Evolutionary conservation across 2,329 filamentous ascomycete species (phyloP), one percentile per base, ranked within the genome.

Genomic region (Fusarium tanahbumbuense): DNA sequence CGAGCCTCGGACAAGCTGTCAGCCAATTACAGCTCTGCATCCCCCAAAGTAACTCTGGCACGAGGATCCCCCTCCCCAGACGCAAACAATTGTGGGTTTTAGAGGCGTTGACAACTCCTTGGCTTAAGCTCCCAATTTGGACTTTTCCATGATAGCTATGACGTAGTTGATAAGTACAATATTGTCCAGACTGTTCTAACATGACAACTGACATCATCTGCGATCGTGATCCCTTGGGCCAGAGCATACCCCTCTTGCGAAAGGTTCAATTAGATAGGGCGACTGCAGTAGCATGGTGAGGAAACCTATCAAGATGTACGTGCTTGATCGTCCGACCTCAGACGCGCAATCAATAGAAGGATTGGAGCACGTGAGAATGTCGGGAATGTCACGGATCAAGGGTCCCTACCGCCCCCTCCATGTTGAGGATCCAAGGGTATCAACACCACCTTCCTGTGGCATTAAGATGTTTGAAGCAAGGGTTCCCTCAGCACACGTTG

Each of bases 361-460:
- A 32, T 56, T 44, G 4, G 20, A 46, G 41, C 52, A 58, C 63
- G 64, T 67, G 50, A 64, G 41, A 52, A 15, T 12, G 20, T 28
- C 32, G 46, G 50, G 44, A 23, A 60, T 53, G 65, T 52, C 44
- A 57, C 67, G 65, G 63, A 56, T 27, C 41, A 48, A 56, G 67
- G 67, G 67, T 60, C 63, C 66, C 60, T 34, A 46, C 65, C 40
- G 67, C 60, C 63, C 66, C 60, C 49, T 56, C 65, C 48, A 30
- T 60, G 40, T 50, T 16, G 25, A 28, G 8, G 32, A 40, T 34
- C 48, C 40, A 65, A 71, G 68, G 68, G 68, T 65, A 61, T 61
- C 64, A 61, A 64, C 68, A 68, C 68, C 67, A 56, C 50, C 63
- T 64, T 56, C 46, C n/a, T n/a, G 25, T 16, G 30, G 30, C 32